Evolutionary conservation across 2,329 filamentous ascomycete genomes (phyloP), one percentile per base, ranked within the genome.

Genomic region (Neoscytalidium dimidiatum): DNA sequence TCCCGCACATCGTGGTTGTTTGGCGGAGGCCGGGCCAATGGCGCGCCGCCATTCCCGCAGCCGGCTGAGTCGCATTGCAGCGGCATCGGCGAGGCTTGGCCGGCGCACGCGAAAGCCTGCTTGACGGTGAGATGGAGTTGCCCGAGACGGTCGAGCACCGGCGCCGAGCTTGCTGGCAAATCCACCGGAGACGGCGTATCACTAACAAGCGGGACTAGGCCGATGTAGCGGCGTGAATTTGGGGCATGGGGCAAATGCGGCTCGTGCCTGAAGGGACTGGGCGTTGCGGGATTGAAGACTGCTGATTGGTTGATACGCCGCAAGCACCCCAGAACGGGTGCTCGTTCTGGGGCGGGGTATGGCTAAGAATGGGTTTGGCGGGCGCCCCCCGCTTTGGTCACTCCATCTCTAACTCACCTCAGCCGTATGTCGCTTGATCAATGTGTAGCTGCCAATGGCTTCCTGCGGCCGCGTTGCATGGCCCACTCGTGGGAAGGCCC

Each of bases 101-200:
- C n/a, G n/a, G n/a, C n/a, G n/a, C n/a, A n/a, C n/a, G n/a, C n/a
- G n/a, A n/a, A n/a, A n/a, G n/a, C n/a, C n/a, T n/a, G n/a, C n/a
- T n/a, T n/a, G n/a, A n/a, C n/a, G n/a, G n/a, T n/a, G n/a, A n/a
- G n/a, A n/a, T n/a, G n/a, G n/a, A n/a, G n/a, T n/a, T n/a, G n/a
- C n/a, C n/a, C n/a, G n/a, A n/a, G n/a, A n/a, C n/a, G n/a, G n/a
- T n/a, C n/a, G n/a, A n/a, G n/a, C n/a, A n/a, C n/a, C n/a, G n/a
- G n/a, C n/a, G n/a, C n/a, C n/a, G n/a, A n/a, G n/a, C n/a, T n/a
- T 21, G n/a, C 43, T 21, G 43, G n/a, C 51, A 35, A 9, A 44
- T 44, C 53, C 53, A 57, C 53, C 53, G 53, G 53, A 57, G 53
- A 13, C 21, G 19, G 9, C 53, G 53, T 43, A 56, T n/a, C 4